These are phyloP conservation scores for Eucalyptus polybractea DNA, from an alignment of 345 rosid genomes.

Conservation along the genomic window DNA sequence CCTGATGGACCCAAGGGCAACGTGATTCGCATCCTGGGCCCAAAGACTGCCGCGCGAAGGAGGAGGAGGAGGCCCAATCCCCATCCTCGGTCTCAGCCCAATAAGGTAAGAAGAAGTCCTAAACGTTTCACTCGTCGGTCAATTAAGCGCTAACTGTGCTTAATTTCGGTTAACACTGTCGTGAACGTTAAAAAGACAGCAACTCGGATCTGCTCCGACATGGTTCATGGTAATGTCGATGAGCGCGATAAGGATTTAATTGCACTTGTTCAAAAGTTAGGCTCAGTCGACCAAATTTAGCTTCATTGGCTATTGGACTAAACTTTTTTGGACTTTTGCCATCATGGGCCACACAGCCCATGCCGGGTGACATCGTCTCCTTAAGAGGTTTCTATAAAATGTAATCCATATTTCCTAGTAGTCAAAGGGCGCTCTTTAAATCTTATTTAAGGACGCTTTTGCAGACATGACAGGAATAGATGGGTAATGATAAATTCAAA, in stretches of 20 bases:
- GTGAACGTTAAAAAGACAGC: neutral
- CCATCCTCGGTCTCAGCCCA: neutral
- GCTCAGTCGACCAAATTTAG: too few species aligned
- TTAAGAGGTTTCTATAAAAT: too few species aligned
- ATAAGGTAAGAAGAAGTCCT: neutral
- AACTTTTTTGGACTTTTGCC: too few species aligned
- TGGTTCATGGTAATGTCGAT: neutral
- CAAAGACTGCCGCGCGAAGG: neutral
- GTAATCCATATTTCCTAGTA: too few species aligned
- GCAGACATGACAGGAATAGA: neutral
- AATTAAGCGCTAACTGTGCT: neutral
- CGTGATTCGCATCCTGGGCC: neutral
- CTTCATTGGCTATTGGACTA: too few species aligned
- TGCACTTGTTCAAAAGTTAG: neutral
- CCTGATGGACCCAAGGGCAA: neutral
- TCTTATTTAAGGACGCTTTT: too few species aligned
- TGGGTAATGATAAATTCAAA: neutral
- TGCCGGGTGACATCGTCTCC: too few species aligned
- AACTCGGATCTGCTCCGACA: accelerated
- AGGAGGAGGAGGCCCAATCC: neutral
- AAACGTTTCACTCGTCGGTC: accelerated
- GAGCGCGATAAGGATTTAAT: neutral
- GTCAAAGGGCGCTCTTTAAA: too few species aligned
- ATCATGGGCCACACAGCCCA: too few species aligned
- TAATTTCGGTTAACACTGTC: neutral